phyloP scores from a whole-genome alignment of 2,329 filamentous ascomycete species.

The Fusarium algeriense region DNA sequence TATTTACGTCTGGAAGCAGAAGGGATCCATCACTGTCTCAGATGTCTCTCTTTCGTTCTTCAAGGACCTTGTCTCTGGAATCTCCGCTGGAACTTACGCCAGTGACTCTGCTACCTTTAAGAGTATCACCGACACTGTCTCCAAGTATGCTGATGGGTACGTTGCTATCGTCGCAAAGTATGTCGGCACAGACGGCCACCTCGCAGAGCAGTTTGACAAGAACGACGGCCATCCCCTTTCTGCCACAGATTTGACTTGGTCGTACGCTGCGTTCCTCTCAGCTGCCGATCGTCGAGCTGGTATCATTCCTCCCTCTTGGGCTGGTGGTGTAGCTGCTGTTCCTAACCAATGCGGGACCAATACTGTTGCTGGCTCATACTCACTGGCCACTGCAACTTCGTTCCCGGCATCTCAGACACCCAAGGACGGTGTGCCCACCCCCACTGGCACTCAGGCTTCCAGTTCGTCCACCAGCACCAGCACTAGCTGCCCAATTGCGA shows the following conservation, averaged over 20 bases:
- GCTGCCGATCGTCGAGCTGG: conserved; percentile 68
- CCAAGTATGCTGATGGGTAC: conserved; percentile 71
- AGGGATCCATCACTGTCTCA: conserved; percentile 74
- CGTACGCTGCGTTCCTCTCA: conserved; percentile 77
- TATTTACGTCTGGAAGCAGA: conserved; percentile 75
- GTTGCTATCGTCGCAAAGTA: conserved; percentile 73
- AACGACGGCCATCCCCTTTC: conserved; percentile 67
- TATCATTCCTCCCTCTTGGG: conserved; percentile 69
- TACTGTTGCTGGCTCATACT: conserved; percentile 64
- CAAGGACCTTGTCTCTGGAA: conserved; percentile 69
- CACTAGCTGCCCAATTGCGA: conserved; percentile 54
- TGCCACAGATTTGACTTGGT: conserved; percentile 78
- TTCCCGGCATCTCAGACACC: conserved; percentile 65
- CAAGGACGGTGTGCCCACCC: conserved; percentile 50
- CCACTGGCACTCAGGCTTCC: conserved; percentile 48
- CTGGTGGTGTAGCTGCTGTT: conserved; percentile 58
- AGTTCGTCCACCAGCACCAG: conserved; percentile 49
- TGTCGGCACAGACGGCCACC: conserved; percentile 69
- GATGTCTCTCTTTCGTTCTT: conserved; percentile 78
- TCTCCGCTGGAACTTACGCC: conserved; percentile 72
- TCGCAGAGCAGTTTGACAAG: conserved; percentile 76
- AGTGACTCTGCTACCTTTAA: conserved; percentile 62
- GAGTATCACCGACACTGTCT: conserved; percentile 68
- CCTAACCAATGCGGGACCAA: conserved; percentile 63
- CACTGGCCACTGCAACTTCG: conserved; percentile 58